These are phyloP conservation scores for Myxozyma neotropica DNA, from an alignment of 805 yeast genomes.

Conservation along the genomic window DNA sequence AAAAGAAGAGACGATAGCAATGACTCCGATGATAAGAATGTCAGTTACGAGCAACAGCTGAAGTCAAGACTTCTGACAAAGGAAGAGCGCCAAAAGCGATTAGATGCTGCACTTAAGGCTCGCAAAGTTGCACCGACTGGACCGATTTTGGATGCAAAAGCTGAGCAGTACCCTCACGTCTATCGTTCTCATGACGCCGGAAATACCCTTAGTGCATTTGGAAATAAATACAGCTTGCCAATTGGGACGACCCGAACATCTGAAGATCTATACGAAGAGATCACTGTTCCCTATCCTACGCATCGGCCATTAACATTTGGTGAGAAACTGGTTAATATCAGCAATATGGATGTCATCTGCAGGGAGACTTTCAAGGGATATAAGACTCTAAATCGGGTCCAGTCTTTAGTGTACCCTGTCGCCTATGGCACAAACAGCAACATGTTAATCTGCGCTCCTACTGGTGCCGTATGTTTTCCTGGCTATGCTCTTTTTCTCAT, in stretches of 20 bases:
- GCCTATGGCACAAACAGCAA: conserved; percentile 93
- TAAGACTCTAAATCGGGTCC: conserved; percentile 78
- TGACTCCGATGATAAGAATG: neutral
- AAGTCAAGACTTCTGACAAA: conserved; percentile 22
- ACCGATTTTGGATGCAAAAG: conserved; percentile 34
- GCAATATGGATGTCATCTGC: conserved; percentile 74
- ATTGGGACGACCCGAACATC: conserved; percentile 62
- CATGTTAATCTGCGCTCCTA: conserved; percentile 95
- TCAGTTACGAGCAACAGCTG: conserved; percentile 5
- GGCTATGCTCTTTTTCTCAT: neutral
- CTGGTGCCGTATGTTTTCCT: conserved; percentile 64
- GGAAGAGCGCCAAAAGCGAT: conserved; percentile 35
- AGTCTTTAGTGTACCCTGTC: conserved; percentile 85
- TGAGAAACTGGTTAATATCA: conserved; percentile 56
- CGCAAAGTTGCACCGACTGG: conserved; percentile 32
- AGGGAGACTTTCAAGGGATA: conserved; percentile 82
- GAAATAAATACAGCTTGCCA: conserved; percentile 79
- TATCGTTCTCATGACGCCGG: conserved; percentile 70
- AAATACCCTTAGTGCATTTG: conserved; percentile 72
- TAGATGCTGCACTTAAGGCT: conserved; percentile 34
- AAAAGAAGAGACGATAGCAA: neutral
- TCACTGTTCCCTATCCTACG: conserved; percentile 76
- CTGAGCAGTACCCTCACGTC: conserved; percentile 80
- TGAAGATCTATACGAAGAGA: conserved; percentile 64
- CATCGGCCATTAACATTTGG: conserved; percentile 46